Conservation (phyloP, 2,329 filamentous ascomycete genomes). For the Dothideomycetes sp. region DNA sequence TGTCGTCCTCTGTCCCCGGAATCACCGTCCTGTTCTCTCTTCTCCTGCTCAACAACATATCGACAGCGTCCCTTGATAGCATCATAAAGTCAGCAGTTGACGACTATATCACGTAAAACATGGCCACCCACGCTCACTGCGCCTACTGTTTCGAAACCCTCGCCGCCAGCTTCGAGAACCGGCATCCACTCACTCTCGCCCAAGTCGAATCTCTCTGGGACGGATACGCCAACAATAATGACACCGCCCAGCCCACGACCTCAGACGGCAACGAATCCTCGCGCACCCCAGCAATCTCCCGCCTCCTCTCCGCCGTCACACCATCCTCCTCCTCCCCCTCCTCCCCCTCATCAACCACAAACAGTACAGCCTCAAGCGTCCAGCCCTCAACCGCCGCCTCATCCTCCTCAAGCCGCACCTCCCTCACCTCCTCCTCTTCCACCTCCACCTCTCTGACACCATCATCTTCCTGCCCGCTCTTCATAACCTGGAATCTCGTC, state of each 20-base stretch:
- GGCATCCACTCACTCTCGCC: conserved; percentile 56
- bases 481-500: conserved; percentile 88
- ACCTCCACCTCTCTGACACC: conserved; percentile 17
- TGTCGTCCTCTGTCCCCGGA: not conserved
- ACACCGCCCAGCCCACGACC: conserved; percentile 19
- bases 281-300: conserved; percentile 36
- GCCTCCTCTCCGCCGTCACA: conserved; percentile 27
- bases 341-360: conserved; percentile 23
- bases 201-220: conserved; percentile 62
- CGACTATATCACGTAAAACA: conserved; percentile 37
- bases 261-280: conserved; percentile 20
- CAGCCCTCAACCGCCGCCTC: conserved; percentile 31
- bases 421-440: conserved; percentile 29
- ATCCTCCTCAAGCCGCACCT: conserved; percentile 40
- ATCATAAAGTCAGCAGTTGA: no score
- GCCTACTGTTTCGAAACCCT: conserved; percentile 89
- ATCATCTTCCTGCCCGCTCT: conserved; percentile 55
- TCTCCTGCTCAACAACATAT: no score
- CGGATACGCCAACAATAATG: conserved; percentile 31
- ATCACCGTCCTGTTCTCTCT: not conserved
- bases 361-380: conserved; percentile 9
- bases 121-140: conserved; percentile 82
- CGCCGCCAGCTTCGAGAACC: conserved; percentile 62
- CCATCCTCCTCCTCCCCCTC: conserved; percentile 21
- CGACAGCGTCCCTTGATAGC: no score